A percentile compares a stretch with the other conserved stretches of the same genome.
phyloP scores from a whole-genome alignment of 345 rosid species.

The Toxicodendron radicans region DNA sequence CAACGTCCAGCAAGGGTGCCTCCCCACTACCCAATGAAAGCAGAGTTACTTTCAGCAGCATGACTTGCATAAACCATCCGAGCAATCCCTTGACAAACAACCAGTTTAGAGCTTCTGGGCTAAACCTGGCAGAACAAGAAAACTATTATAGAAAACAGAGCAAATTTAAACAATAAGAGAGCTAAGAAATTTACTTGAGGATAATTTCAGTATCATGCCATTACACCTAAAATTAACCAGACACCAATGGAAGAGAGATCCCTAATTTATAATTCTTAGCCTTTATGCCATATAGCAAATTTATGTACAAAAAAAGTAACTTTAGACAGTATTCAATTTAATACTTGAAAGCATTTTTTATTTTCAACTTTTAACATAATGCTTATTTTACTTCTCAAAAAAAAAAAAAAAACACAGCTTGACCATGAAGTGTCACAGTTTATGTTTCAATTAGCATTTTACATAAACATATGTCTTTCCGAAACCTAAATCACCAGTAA shows the following conservation, averaged over 20 bases:
- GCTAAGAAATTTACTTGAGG: not conserved
- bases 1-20: conserved; percentile 87
- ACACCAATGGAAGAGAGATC: not conserved
- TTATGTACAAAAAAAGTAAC: not conserved
- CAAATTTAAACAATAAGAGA: not conserved
- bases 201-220: not conserved
- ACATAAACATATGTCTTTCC: not conserved
- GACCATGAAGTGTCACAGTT: not conserved
- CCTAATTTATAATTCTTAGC: not conserved
- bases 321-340: not conserved
- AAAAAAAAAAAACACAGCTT: not conserved
- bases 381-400: not conserved
- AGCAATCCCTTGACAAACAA: conserved; percentile 83
- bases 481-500: not conserved
- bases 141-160: not conserved
- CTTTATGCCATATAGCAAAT: not conserved
- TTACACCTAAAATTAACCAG: not conserved
- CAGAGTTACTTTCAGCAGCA: conserved; percentile 75
- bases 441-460: not conserved
- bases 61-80: conserved; percentile 86
- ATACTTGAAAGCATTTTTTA: not conserved
- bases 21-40: conserved; percentile 86
- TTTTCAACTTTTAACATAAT: not conserved
- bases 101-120: conserved; percentile 91
- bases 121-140: conserved; percentile 53